Evolutionary conservation across 768 basidiomycete species (phyloP).

Genomic region (Boletus tylopilopsis): DNA sequence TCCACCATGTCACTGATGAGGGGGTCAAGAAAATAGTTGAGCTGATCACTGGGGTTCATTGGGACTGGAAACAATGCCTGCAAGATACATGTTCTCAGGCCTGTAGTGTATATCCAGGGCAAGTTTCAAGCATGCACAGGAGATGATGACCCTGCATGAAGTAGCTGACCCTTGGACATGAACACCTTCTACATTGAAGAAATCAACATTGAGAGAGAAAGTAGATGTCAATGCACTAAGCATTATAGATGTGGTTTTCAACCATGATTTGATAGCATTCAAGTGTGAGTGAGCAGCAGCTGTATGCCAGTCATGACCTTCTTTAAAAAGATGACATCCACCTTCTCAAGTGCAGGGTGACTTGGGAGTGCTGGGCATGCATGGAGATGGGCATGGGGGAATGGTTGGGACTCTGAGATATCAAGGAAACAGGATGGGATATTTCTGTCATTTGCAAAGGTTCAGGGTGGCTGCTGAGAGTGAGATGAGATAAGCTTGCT

Average conservation of each 20-base stretch:
- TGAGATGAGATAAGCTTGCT: not conserved
- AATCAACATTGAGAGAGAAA: not conserved
- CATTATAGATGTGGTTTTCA: too few relatives aligned
- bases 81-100: constrained; percentile 27
- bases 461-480: not conserved
- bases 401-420: too few relatives aligned
- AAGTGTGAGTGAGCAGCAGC: not conserved
- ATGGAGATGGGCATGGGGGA: not conserved
- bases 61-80: constrained; percentile 32
- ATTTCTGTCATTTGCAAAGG: too few relatives aligned
- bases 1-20: constrained; percentile 24
- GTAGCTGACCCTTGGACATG: not conserved
- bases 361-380: too few relatives aligned
- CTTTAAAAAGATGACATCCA: not conserved
- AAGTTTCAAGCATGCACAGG: constrained; percentile 28
- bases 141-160: not conserved
- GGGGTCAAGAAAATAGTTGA: not conserved
- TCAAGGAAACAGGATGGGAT: too few relatives aligned
- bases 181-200: not conserved
- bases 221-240: too few relatives aligned
- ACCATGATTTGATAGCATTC: not conserved
- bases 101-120: constrained; percentile 33
- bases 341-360: not conserved
- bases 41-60: constrained; percentile 28
- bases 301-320: not conserved